Conservation (phyloP, 2,329 filamentous ascomycete species). For the Cladosporium oxysporum region DNA sequence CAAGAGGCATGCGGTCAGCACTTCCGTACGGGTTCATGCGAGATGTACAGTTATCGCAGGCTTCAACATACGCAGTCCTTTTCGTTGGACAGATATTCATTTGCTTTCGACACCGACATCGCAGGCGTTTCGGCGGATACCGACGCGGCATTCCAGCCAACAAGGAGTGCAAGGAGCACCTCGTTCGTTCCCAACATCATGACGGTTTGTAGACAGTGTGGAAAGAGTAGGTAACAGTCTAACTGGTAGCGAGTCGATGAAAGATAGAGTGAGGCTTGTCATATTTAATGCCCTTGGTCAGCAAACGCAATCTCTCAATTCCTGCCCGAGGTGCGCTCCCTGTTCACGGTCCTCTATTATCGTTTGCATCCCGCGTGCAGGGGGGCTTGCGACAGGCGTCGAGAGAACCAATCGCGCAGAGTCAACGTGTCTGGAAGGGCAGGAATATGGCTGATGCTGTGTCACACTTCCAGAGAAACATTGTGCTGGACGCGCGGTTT, state of each 20-base stretch:
- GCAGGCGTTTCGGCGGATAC: background rate
- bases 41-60: background rate
- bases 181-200: background rate
- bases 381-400: background rate
- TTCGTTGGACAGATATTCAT: background rate
- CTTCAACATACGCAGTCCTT: slow-evolving; percentile 8
- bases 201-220: background rate
- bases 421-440: background rate
- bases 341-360: background rate
- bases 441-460: background rate
- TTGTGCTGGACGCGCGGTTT: background rate
- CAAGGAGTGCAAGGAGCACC: background rate
- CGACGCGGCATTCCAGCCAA: background rate
- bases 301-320: background rate
- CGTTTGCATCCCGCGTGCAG: background rate
- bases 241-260: background rate
- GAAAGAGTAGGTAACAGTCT: background rate
- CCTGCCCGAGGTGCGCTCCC: background rate
- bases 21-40: background rate
- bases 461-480: background rate
- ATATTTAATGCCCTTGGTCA: background rate
- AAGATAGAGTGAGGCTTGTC: background rate
- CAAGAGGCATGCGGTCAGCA: background rate
- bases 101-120: background rate
- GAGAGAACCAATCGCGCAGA: background rate